phyloP scores from a whole-genome alignment of 805 yeast genomes.

The Zygosaccharomyces bailii region DNA sequence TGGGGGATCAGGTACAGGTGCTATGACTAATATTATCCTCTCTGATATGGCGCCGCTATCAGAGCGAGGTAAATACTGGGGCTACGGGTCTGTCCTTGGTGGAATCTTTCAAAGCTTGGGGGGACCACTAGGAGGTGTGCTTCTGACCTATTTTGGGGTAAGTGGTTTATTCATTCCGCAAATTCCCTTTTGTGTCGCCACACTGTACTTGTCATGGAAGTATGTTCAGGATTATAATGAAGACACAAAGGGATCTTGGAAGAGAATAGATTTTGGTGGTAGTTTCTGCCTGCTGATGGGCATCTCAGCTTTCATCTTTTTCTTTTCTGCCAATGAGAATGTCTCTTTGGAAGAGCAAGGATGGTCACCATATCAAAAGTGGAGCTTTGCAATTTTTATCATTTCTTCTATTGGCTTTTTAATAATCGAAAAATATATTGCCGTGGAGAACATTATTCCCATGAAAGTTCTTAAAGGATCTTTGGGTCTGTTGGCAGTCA shows the following conservation, averaged over 20 bases:
- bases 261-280: constrained; percentile 42
- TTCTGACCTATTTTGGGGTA: constrained; percentile 41
- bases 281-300: constrained; percentile 36
- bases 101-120: constrained; percentile 43
- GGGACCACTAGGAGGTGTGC: constrained; percentile 44
- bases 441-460: constrained; percentile 42
- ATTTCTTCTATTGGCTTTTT: constrained; percentile 25
- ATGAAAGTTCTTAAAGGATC: constrained; percentile 39
- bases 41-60: constrained; percentile 54
- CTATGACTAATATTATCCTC: constrained; percentile 49
- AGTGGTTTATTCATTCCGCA: constrained; percentile 44
- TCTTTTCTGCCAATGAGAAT: constrained; percentile 32
- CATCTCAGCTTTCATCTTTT: constrained; percentile 37
- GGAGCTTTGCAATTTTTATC: constrained; percentile 13
- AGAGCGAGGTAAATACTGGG: constrained; percentile 53
- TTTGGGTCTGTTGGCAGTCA: constrained; percentile 38
- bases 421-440: constrained; percentile 38
- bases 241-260: constrained; percentile 33
- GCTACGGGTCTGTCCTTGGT: constrained; percentile 42
- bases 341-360: constrained; percentile 7
- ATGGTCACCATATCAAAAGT: constrained; percentile 11
- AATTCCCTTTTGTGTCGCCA: constrained; percentile 37
- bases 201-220: constrained; percentile 26
- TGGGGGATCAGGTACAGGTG: constrained; percentile 55
- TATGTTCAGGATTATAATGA: constrained; percentile 38